Evolutionary conservation across 1,139 yeast genomes (phyloP).

Genomic region (Sugiyamaella grinbergsii): DNA sequence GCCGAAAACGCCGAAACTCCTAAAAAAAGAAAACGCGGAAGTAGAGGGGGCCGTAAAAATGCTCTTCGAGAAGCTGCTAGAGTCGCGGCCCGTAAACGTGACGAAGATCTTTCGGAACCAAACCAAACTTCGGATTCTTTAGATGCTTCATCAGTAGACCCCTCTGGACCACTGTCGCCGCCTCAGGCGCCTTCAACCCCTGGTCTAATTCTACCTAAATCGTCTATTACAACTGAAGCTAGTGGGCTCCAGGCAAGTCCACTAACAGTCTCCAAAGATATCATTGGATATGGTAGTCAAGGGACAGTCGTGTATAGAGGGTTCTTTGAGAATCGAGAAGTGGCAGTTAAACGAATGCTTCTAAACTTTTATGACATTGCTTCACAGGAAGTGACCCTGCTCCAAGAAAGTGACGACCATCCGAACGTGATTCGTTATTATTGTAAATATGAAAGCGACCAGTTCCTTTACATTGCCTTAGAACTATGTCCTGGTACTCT

Average conservation of each 20-base stretch:
- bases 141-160: neutral
- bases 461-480: constrained; percentile 87
- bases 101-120: neutral
- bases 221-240: constrained; percentile 17
- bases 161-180: constrained; percentile 1
- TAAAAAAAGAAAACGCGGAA: constrained; percentile 68
- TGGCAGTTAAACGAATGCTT: constrained; percentile 93
- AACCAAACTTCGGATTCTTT: neutral
- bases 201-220: constrained; percentile 17
- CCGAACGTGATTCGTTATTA: constrained; percentile 92
- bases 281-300: constrained; percentile 93
- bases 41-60: constrained; percentile 74
- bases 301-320: constrained; percentile 96
- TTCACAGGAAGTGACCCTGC: constrained; percentile 82
- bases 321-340: constrained; percentile 86
- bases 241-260: constrained; percentile 46
- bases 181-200: constrained; percentile 9
- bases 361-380: constrained; percentile 93
- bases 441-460: constrained; percentile 86
- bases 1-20: constrained; percentile 17
- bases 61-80: constrained; percentile 44
- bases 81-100: constrained; percentile 18
- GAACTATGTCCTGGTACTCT: constrained; percentile 88
- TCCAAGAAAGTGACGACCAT: constrained; percentile 95
- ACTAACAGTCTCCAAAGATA: constrained; percentile 65